Evolutionary conservation across 371 early-diverging fungal genomes (phyloP), one percentile per base, ranked within the genome.

Genomic region (Rhizopus delemar): DNA sequence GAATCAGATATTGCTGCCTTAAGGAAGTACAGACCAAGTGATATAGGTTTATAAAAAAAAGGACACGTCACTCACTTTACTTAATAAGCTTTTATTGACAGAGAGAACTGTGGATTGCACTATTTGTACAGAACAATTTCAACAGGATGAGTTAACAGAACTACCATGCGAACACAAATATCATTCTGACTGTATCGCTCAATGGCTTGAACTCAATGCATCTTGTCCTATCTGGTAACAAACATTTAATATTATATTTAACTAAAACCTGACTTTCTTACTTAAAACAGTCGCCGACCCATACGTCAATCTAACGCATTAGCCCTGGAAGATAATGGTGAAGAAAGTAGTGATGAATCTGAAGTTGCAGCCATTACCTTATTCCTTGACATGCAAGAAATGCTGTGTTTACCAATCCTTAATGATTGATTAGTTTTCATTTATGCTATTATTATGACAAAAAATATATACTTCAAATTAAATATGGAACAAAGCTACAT

Each of bases 151-250:
- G 16, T 32, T 58, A 9, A 43, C 51, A 7, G 38, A 35, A 34
- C 7, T 62, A 36, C 62, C 62, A 2, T 62, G 62, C 11, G 9
- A 51, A 8, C 62, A 62, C 35, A 35, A 49, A 29, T 62, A 51
- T 43, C 62, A 62, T 5, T 56, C 62, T 13, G 62, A 43, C 3
- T 62, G 62, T 29, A 62, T 62, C 3, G 12, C 1, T 36, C 45
- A 62, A 22, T 62, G 62, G 62, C 41, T 62, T 16, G 34, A 16
- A 3, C 28, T 62, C n/a, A 62, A 62, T 0, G 33, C 56, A 15
- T 50, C 56, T 50, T 62, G 62, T 51, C 62, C 62, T 3, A 62
- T 62, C 28, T 62, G 62, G 62, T 62, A 56, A 22, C 2, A 22
- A 22, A 22, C 2, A 22, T 22, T 22, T 22, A 38, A 52, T 46